A percentile compares a stretch with the other conserved stretches of the same genome.
phyloP scores from a whole-genome alignment of 257 asterid genomes.

The Jacaranda mimosifolia region DNA sequence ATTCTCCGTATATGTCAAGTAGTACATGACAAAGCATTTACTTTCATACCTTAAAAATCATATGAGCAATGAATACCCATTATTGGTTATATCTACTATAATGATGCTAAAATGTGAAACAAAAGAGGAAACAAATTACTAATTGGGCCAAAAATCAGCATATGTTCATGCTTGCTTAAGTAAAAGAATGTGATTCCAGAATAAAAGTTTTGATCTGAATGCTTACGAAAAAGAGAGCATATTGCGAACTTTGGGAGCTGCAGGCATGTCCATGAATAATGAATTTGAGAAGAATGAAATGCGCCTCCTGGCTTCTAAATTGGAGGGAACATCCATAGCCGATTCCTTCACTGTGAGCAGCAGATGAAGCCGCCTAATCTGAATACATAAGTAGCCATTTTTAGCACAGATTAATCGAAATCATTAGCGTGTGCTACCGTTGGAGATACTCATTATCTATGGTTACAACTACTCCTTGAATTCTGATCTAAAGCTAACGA shows the following conservation, averaged over 20 bases:
- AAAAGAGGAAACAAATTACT: not conserved
- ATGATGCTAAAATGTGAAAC: not conserved
- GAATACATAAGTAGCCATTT: slow-evolving; percentile 37
- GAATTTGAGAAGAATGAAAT: slow-evolving; percentile 98
- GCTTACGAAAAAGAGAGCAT: slow-evolving; percentile 98
- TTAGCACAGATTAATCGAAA: slow-evolving; percentile 23
- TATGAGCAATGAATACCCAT: not conserved
- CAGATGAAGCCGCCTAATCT: slow-evolving; percentile 91
- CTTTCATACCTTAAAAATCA: slow-evolving; percentile 9
- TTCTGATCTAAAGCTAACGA: not conserved
- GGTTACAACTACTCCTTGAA: slow-evolving; percentile 7
- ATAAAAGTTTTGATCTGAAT: slow-evolving; percentile 26
- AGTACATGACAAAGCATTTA: slow-evolving; percentile 6
- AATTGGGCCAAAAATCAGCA: not conserved
- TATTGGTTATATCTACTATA: not conserved
- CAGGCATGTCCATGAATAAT: slow-evolving; percentile 97
- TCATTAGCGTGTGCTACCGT: slow-evolving; percentile 2
- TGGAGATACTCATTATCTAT: not conserved
- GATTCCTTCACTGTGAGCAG: slow-evolving; percentile 96
- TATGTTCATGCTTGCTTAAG: not conserved
- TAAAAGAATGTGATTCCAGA: slow-evolving; percentile 20
- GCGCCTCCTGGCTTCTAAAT: slow-evolving; percentile 94
- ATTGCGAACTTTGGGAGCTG: slow-evolving; percentile 96
- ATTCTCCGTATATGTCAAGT: not conserved
- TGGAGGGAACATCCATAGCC: slow-evolving; percentile 99